Evolutionary conservation across 495 filamentous ascomycete genomes (phyloP).

Genomic region (Stereocaulon alpinum): DNA sequence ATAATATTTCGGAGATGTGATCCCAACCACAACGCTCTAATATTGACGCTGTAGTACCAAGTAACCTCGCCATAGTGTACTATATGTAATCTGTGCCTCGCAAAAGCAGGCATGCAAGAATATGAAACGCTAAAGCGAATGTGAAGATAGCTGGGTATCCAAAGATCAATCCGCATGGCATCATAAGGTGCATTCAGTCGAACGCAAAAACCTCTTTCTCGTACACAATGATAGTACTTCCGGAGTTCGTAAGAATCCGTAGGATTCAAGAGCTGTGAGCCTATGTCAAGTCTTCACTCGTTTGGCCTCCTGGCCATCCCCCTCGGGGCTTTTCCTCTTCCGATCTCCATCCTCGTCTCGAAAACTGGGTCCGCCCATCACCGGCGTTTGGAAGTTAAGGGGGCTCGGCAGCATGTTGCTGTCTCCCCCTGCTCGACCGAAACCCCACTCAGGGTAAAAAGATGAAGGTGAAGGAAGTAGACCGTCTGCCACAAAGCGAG

Average conservation of each 20-base stretch:
- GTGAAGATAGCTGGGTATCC: conserved; percentile 12
- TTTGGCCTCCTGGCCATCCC: conserved; percentile 35
- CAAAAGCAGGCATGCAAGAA: neutral
- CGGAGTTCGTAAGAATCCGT: too few species aligned
- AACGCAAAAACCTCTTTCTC: neutral
- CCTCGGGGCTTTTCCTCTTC: conserved; percentile 46
- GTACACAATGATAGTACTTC: neutral
- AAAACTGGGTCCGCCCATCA: conserved; percentile 62
- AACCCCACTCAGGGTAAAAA: conserved; percentile 89
- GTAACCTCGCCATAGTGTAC: neutral
- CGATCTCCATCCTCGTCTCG: conserved; percentile 43
- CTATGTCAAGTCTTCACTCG: conserved; percentile 37
- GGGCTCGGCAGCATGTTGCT: conserved; percentile 83
- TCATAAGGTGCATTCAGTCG: conserved; percentile 5
- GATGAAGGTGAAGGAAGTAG: conserved; percentile 78
- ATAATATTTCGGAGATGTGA: neutral
- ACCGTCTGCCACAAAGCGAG: conserved; percentile 74
- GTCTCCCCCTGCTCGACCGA: conserved; percentile 51
- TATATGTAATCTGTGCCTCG: neutral
- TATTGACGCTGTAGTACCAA: neutral
- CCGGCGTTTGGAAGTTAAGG: conserved; percentile 81
- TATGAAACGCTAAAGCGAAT: conserved; percentile 10
- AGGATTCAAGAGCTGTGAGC: neutral
- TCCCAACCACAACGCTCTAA: neutral
- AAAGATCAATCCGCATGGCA: neutral